These are phyloP conservation scores for Pittosporum tobira DNA, from an alignment of 129 eudicot species.

Conservation along the genomic window DNA sequence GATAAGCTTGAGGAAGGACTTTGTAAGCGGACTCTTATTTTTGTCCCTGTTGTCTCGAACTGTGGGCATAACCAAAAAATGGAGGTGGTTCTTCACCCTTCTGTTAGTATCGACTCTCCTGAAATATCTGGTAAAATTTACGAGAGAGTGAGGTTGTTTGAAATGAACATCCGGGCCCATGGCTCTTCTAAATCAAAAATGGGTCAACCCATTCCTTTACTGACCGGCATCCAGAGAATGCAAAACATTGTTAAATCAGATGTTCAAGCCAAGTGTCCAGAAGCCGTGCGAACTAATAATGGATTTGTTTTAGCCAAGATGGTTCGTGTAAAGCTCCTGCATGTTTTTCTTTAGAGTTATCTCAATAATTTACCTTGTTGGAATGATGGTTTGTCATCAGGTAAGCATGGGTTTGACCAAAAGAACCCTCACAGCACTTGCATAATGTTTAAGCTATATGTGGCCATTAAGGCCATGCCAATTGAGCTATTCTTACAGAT, in stretches of 20 bases:
- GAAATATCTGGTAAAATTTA: slow-evolving; percentile 57
- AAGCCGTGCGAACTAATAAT: slow-evolving; percentile 62
- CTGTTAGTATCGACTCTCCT: slow-evolving; percentile 34
- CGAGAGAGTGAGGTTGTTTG: slow-evolving; percentile 61
- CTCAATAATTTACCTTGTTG: slow-evolving; percentile 44
- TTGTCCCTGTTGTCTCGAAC: slow-evolving; percentile 63
- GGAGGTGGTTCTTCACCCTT: slow-evolving; percentile 72
- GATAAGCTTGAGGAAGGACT: slow-evolving; percentile 78
- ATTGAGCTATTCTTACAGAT: slow-evolving; percentile 84
- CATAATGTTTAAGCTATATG: slow-evolving; percentile 43
- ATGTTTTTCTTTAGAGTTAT: slow-evolving; percentile 66
- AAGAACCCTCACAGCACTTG: slow-evolving; percentile 68
- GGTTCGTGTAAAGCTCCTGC: slow-evolving; percentile 75
- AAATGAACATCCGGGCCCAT: slow-evolving; percentile 40
- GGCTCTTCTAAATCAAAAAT: slow-evolving; percentile 20
- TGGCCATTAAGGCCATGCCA: slow-evolving; percentile 76
- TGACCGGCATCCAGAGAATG: slow-evolving; percentile 56
- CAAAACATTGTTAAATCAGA: slow-evolving; percentile 21
- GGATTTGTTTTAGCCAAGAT: slow-evolving; percentile 85
- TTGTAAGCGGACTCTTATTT: slow-evolving; percentile 55
- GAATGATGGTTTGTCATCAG: slow-evolving; percentile 35
- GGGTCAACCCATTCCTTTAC: slow-evolving; percentile 39
- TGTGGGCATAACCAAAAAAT: slow-evolving; percentile 46
- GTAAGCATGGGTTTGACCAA: slow-evolving; percentile 33
- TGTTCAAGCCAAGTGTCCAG: slow-evolving; percentile 35